These are phyloP conservation scores for Emmonsia crescens DNA, from an alignment of 2,329 filamentous ascomycete species.

Conservation along the genomic window DNA sequence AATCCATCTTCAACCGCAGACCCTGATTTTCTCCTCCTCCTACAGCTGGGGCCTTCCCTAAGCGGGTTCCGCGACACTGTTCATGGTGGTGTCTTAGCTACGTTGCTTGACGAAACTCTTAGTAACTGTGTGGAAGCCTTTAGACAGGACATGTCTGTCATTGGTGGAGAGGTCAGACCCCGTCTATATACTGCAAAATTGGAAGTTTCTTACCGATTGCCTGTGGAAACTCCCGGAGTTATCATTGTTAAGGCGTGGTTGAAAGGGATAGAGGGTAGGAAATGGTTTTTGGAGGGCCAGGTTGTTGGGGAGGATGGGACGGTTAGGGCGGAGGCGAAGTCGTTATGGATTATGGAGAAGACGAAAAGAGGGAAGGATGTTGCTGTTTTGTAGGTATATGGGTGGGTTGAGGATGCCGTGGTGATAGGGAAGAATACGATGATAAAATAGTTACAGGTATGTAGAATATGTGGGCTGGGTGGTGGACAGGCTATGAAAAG, in stretches of 20 bases:
- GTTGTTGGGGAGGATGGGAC: conserved; percentile 62
- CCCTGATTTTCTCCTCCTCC: conserved; percentile 11
- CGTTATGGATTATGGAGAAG: conserved; percentile 47
- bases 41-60: conserved; percentile 11
- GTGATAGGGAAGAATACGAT: neutral
- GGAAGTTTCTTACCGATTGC: conserved; percentile 69
- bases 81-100: conserved; percentile 14
- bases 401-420: neutral
- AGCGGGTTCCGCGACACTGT: conserved; percentile 11
- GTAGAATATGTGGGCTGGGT: neutral
- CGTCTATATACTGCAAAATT: conserved; percentile 59
- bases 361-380: neutral
- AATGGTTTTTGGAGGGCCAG: conserved; percentile 84
- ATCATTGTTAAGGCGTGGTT: conserved; percentile 71
- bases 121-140: conserved; percentile 56
- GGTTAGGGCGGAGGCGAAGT: conserved; percentile 70
- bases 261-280: conserved; percentile 77
- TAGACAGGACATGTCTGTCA: neutral
- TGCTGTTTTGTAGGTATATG: neutral
- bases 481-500: neutral
- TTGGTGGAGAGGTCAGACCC: neutral
- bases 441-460: neutral
- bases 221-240: conserved; percentile 63
- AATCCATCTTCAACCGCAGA: neutral
- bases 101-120: conserved; percentile 43